A percentile compares a stretch with the other conserved stretches of the same genome.
These are phyloP conservation scores for Graphiopsis chlorocephala DNA, from an alignment of 2,329 filamentous ascomycete genomes.

Conservation along the genomic window DNA sequence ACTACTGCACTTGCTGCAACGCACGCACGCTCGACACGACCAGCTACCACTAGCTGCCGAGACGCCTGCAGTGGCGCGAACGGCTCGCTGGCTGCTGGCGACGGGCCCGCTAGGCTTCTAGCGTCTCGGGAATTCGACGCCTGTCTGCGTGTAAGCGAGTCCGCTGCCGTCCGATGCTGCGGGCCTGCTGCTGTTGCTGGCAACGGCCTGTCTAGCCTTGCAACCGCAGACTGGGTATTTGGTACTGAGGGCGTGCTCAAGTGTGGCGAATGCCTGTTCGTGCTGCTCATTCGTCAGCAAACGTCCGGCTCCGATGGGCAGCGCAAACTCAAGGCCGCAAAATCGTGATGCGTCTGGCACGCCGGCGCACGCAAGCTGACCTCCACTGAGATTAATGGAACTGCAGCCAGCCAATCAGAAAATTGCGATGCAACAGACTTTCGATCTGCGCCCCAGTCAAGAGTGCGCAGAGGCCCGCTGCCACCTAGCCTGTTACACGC, in stretches of 20 bases:
- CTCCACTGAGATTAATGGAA: conserved; percentile 17
- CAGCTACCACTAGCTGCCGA: conserved; percentile 12
- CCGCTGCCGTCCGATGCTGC: conserved; percentile 1
- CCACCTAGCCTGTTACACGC: neutral
- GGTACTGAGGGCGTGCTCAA: neutral
- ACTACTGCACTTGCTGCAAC: neutral
- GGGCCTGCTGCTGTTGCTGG: neutral
- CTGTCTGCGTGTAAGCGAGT: conserved; percentile 8
- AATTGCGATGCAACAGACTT: neutral
- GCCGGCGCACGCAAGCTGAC: conserved; percentile 10
- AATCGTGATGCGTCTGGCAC: conserved; percentile 5
- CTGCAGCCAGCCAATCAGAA: conserved; percentile 9
- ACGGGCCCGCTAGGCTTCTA: conserved; percentile 2
- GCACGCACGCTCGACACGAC: neutral
- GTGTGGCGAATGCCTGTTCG: neutral
- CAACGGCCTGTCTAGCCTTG: neutral
- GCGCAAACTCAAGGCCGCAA: neutral
- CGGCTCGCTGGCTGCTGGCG: conserved; percentile 13
- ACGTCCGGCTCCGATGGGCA: neutral
- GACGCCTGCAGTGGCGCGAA: conserved; percentile 13
- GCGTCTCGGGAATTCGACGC: conserved; percentile 5
- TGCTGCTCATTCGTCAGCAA: conserved; percentile 1
- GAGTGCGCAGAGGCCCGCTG: conserved; percentile 7
- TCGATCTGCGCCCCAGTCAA: conserved; percentile 8
- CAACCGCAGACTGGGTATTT: neutral